These are phyloP conservation scores for Gremmenia infestans DNA, from an alignment of 2,329 filamentous ascomycete species.

Conservation along the genomic window DNA sequence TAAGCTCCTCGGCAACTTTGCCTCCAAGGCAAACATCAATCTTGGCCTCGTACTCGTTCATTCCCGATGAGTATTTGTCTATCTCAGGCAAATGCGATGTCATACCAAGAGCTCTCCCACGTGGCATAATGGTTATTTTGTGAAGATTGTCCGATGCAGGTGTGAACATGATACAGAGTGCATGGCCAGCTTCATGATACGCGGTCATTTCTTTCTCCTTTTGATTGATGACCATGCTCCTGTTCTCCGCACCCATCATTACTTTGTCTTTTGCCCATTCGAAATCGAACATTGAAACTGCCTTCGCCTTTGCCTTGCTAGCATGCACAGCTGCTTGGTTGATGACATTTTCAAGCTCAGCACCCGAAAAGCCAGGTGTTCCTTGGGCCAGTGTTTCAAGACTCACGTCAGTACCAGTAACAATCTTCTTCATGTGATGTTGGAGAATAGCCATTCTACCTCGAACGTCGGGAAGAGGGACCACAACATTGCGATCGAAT, in stretches of 20 bases:
- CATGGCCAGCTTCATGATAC: constrained; percentile 94
- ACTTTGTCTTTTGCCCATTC: constrained; percentile 99
- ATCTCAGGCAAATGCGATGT: constrained; percentile 86
- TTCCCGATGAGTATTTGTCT: constrained; percentile 87
- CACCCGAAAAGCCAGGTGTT: constrained; percentile 88
- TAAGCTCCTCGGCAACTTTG: constrained; percentile 85
- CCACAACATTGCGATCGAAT: constrained; percentile 88
- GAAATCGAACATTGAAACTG: constrained; percentile 74
- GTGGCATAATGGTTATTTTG: constrained; percentile 95
- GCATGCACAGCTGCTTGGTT: constrained; percentile 94
- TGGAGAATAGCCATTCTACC: constrained; percentile 89
- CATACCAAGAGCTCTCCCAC: constrained; percentile 79
- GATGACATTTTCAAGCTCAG: constrained; percentile 92
- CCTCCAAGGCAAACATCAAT: constrained; percentile 82
- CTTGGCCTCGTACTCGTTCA: constrained; percentile 72
- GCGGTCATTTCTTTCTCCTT: constrained; percentile 96
- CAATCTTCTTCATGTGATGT: constrained; percentile 90
- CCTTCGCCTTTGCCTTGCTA: constrained; percentile 75
- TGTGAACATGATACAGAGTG: constrained; percentile 81
- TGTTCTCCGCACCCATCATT: constrained; percentile 91
- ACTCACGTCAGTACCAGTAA: constrained; percentile 74
- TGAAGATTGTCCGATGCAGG: constrained; percentile 72
- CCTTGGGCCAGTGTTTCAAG: constrained; percentile 77
- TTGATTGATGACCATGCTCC: constrained; percentile 81
- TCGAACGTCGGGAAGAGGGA: constrained; percentile 86